Percentiles rank a stretch among this genome's conserved stretches.
phyloP scores from a whole-genome alignment of 225 moss, liverwort and hornwort species.

The Bryoerythrophyllum caledonicum region DNA sequence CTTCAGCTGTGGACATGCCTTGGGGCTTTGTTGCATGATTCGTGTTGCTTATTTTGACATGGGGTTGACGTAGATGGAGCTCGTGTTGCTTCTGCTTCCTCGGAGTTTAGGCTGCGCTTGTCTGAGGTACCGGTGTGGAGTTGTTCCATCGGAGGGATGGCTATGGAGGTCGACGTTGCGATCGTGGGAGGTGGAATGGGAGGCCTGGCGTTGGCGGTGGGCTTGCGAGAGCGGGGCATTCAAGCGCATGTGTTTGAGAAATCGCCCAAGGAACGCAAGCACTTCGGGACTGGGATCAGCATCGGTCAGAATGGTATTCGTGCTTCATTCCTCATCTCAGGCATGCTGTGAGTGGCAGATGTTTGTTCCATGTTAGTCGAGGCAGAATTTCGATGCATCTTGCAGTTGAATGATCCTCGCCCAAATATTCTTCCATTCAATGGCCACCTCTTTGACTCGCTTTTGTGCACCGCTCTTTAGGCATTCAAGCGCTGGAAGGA shows the following conservation, averaged over 20 bases:
- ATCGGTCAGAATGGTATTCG: constrained; percentile 46
- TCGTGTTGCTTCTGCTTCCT: no score
- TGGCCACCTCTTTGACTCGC: neutral
- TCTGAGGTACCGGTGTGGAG: no score
- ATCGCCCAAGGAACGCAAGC: constrained; percentile 34
- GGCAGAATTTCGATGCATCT: neutral
- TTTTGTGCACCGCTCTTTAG: constrained; percentile 23
- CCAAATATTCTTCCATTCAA: neutral
- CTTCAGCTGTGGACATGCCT: no score
- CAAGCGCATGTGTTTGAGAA: constrained; percentile 57
- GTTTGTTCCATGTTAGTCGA: neutral
- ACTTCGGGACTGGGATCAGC: constrained; percentile 59
- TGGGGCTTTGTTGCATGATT: no score
- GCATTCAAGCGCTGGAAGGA: constrained; percentile 62
- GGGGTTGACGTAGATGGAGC: no score
- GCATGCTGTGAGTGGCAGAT: no score
- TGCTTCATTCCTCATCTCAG: neutral
- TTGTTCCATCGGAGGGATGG: no score
- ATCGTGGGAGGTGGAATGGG: constrained; percentile 64
- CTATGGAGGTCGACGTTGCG: constrained; percentile 54
- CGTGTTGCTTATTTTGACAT: no score
- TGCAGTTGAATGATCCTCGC: neutral
- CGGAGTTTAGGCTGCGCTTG: no score
- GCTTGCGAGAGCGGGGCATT: constrained; percentile 23
- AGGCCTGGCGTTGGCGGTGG: constrained; percentile 50